These are phyloP conservation scores for Ceriops zippeliana DNA, from an alignment of 345 rosid genomes.

Conservation along the genomic window DNA sequence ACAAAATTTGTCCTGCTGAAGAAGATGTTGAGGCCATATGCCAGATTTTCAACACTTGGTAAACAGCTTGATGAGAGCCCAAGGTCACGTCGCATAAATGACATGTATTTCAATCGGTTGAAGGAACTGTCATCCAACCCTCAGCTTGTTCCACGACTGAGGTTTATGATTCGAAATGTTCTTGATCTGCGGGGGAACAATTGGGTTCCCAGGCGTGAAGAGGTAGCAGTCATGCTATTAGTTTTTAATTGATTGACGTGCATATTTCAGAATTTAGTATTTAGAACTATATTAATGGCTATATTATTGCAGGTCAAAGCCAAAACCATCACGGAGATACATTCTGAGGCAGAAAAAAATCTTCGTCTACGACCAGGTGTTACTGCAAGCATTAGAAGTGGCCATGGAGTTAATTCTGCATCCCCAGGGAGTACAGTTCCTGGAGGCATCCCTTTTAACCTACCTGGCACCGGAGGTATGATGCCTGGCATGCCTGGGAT, in stretches of 20 bases:
- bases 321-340: slow-evolving; percentile 87
- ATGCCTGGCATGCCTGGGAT: slow-evolving; percentile 98
- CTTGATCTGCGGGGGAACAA: slow-evolving; percentile 72
- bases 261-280: not conserved
- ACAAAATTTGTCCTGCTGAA: slow-evolving; percentile 65
- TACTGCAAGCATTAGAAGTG: slow-evolving; percentile 73
- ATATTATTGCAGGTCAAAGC: slow-evolving; percentile 68
- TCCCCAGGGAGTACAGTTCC: slow-evolving; percentile 51
- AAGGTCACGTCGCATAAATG: slow-evolving; percentile 65
- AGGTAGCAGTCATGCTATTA: slow-evolving; percentile 39
- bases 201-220: slow-evolving; percentile 95
- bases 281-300: not conserved
- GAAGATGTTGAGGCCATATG: slow-evolving; percentile 91
- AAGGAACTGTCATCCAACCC: slow-evolving; percentile 61
- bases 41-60: slow-evolving; percentile 76
- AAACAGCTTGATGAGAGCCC: slow-evolving; percentile 80
- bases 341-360: slow-evolving; percentile 82
- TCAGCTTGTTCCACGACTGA: slow-evolving; percentile 58
- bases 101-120: slow-evolving; percentile 55
- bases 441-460: slow-evolving; percentile 54
- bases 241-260: not conserved
- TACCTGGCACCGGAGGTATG: slow-evolving; percentile 92
- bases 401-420: slow-evolving; percentile 42
- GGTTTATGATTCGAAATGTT: slow-evolving; percentile 79
- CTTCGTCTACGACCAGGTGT: slow-evolving; percentile 95